Conservation (phyloP, 805 yeast species). For the Kuraishia piskuri region DNA sequence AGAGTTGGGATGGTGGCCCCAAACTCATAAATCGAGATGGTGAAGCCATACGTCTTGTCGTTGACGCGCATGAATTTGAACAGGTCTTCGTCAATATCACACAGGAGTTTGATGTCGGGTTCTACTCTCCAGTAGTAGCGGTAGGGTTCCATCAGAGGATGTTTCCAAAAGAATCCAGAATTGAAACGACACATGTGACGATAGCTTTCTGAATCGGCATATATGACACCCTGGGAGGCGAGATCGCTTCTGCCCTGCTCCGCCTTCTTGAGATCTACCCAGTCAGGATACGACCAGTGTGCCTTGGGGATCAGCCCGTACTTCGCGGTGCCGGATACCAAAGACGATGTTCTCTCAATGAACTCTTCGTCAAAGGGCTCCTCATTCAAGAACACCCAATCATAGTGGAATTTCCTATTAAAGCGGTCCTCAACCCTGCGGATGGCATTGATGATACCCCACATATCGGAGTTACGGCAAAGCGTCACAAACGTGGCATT, state of each 20-base stretch:
- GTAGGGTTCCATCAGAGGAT: slow-evolving; percentile 33
- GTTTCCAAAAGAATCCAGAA: slow-evolving; percentile 45
- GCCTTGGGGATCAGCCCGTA: slow-evolving; percentile 34
- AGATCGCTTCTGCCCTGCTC: slow-evolving; percentile 21
- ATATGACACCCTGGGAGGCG: slow-evolving; percentile 28
- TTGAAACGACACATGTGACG: slow-evolving; percentile 57
- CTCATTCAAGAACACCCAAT: slow-evolving; percentile 39
- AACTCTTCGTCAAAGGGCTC: slow-evolving; percentile 33
- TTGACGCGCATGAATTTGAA: slow-evolving; percentile 40
- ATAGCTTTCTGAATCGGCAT: slow-evolving; percentile 56
- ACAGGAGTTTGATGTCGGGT: slow-evolving; percentile 38
- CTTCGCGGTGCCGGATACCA: slow-evolving; percentile 30
- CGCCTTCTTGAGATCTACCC: slow-evolving; percentile 30
- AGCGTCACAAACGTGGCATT: slow-evolving; percentile 53
- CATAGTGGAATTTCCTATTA: slow-evolving; percentile 28
- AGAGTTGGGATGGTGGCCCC: slow-evolving; percentile 37
- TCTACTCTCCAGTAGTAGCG: slow-evolving; percentile 56
- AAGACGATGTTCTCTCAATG: slow-evolving; percentile 18
- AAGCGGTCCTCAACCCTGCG: slow-evolving; percentile 27
- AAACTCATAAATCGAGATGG: slow-evolving; percentile 41
- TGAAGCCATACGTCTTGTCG: slow-evolving; percentile 39
- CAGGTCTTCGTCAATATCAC: slow-evolving; percentile 44
- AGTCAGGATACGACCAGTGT: slow-evolving; percentile 40
- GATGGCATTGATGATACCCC: slow-evolving; percentile 26
- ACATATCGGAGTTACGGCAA: slow-evolving; percentile 31